phyloP scores from a whole-genome alignment of 2,329 filamentous ascomycete genomes.

The Penicillium sp. region DNA sequence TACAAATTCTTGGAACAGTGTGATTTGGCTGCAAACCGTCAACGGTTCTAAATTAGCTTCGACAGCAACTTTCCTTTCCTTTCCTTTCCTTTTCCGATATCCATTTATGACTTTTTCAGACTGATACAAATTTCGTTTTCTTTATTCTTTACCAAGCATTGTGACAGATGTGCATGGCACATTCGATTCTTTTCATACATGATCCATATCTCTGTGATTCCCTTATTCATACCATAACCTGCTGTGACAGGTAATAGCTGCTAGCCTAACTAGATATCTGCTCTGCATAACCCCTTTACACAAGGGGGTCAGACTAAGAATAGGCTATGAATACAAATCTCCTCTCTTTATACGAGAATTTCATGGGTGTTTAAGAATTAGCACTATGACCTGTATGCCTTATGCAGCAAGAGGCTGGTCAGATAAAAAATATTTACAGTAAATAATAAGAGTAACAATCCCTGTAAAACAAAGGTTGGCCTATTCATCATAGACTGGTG shows the following conservation, averaged over 20 bases:
- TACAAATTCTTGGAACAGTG: conserved; percentile 64
- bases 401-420: too few relatives aligned
- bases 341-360: neutral
- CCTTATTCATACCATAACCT: neutral
- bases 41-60: conserved; percentile 14
- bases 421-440: too few relatives aligned
- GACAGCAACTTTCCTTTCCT: conserved; percentile 10
- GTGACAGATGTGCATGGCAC: neutral
- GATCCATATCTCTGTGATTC: neutral
- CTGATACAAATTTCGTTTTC: neutral
- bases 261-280: neutral
- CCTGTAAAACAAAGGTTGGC: too few relatives aligned
- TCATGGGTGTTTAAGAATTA: neutral
- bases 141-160: neutral
- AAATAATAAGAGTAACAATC: too few relatives aligned
- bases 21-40: conserved; percentile 45
- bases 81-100: conserved; percentile 5
- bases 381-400: too few relatives aligned
- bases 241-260: neutral
- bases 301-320: neutral
- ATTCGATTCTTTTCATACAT: neutral
- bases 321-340: neutral
- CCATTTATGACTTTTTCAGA: neutral
- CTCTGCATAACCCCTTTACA: neutral
- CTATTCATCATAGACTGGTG: too few relatives aligned